Evolutionary conservation across 2,329 filamentous ascomycete genomes (phyloP), one percentile per base, ranked within the genome.

Genomic region (Penicillium italicum): DNA sequence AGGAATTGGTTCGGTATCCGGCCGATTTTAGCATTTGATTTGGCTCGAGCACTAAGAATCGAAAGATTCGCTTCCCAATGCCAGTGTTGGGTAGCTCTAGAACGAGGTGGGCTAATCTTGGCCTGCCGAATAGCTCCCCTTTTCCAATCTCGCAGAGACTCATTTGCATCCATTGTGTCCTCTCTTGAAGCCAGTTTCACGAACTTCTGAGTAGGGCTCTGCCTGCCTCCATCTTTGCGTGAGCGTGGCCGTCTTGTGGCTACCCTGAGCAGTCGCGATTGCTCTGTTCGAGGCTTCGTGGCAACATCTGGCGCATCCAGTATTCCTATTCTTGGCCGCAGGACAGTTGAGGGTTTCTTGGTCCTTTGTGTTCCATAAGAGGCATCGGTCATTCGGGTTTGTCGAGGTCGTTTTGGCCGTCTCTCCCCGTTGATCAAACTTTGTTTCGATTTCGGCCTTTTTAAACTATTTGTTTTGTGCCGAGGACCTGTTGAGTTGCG

Each of bases 151-250:
- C 66, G 70, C 48, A 86, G 70, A 3, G 76, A 74, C 31, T 65
- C 60, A 48, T 77, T 80, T 8, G 80, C 81, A 62, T 86, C 83
- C 45, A 76, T 71, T 0, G 82, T 85, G 57, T 86, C 84, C 9
- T 72, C 62, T 31, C 69, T 71, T 24, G 79, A 83, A 16, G 77
- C 78, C 26, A 86, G 68, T 49, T 76, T 74, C 47, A 85, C 74
- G 36, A 79, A 72, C 61, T 85, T 85, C 47, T 72, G 70, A 22
- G 72, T 74, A 16, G 80, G 82, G 41, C 78, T 81, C 61, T 80
- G 77, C 52, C 82, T 77, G 34, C 79, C 82, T 62, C 72, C 65
- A 62, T 82, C 77, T 24, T 71, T 66, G 44, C 76, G 74, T 38
- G 72, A 75, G 9, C 79, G 78, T 46, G 77, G 80, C 62, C 77